Evolutionary conservation across 345 rosid genomes (phyloP), one percentile per base, ranked within the genome.

Genomic region (Linum usitatissimum): DNA sequence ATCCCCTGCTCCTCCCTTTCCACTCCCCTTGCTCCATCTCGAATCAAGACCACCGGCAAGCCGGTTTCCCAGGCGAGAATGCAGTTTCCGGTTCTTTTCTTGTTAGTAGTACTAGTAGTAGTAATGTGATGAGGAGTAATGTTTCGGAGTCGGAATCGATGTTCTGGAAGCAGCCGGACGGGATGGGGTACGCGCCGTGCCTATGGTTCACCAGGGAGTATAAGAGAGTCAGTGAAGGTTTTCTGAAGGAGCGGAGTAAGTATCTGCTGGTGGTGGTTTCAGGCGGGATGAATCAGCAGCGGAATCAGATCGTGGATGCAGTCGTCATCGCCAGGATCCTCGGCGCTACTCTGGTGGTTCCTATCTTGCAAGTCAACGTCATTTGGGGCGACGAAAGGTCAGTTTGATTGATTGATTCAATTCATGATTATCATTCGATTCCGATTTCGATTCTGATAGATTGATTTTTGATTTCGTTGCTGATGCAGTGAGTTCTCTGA

Each of bases 321-420:
- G 97, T 86, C 48, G 97, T 94, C 62, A 88, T 94, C 66, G 96
- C 99, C 6, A 82, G 97, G 75, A 86, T 94, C 55, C 95, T 94
- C 17, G 96, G 91, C 20, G 96, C 99, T 78, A 82, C 87, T 69
- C 83, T 94, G 66, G 97, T 94, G 60, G 95, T 94, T 67, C 99
- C 99, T 51, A 77, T 85, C 60, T 71, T 94, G 74, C 99, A 94
- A 86, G 84, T 94, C 73, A 90, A 90, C 71, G 91, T 86, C 78
- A 86, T 94, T 54, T 94, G 99, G 99, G 89, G 89, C n/a, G 99
- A 94, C 68, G 99, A 94, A 68, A 94, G 99, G 99, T 88, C 38
- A 34, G 38, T 7, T 34, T 3, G 6, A 1, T 4, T 34, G 28
- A 72, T 55, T 23, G 6, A 28, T 65, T 23, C 4, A 10, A 9